Percentiles rank a stretch among this genome's conserved stretches.
Conservation (phyloP, 2,329 filamentous ascomycete genomes). For the Paramyrothecium sp. region DNA sequence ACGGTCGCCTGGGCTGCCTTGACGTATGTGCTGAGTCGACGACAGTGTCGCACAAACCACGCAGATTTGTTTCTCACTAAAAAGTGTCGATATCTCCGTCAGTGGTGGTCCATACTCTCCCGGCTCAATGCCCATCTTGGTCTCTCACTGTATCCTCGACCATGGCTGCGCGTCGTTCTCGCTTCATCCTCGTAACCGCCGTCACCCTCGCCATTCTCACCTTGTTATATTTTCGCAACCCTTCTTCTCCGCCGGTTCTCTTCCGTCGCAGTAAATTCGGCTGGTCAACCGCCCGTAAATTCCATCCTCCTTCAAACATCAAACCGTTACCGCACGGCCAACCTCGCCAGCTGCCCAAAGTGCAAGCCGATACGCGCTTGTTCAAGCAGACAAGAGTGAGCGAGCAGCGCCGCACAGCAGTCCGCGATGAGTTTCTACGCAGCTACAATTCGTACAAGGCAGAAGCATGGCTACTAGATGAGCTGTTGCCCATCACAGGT, state of each 20-base stretch:
- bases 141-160: background rate
- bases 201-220: slow-evolving; percentile 16
- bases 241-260: slow-evolving; percentile 9
- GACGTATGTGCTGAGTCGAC: no score
- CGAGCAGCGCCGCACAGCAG: slow-evolving; percentile 32
- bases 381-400: slow-evolving; percentile 14
- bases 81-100: no score
- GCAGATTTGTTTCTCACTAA: no score
- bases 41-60: no score
- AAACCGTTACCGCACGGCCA: slow-evolving; percentile 25
- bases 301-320: slow-evolving; percentile 27
- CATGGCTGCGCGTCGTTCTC: slow-evolving; percentile 18
- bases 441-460: slow-evolving; percentile 51
- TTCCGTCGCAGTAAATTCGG: slow-evolving; percentile 25
- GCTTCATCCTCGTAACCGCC: slow-evolving; percentile 17
- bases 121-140: no score
- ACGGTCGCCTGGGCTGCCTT: no score
- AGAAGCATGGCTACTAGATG: slow-evolving; percentile 52
- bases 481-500: slow-evolving; percentile 48
- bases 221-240: slow-evolving; percentile 13
- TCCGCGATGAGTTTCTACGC: slow-evolving; percentile 39
- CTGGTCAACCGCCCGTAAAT: slow-evolving; percentile 24
- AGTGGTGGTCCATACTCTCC: no score
- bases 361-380: slow-evolving; percentile 24
- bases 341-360: slow-evolving; percentile 20